phyloP scores from a whole-genome alignment of 1,139 yeast genomes.

The Zygotorulaspora mrakii region DNA sequence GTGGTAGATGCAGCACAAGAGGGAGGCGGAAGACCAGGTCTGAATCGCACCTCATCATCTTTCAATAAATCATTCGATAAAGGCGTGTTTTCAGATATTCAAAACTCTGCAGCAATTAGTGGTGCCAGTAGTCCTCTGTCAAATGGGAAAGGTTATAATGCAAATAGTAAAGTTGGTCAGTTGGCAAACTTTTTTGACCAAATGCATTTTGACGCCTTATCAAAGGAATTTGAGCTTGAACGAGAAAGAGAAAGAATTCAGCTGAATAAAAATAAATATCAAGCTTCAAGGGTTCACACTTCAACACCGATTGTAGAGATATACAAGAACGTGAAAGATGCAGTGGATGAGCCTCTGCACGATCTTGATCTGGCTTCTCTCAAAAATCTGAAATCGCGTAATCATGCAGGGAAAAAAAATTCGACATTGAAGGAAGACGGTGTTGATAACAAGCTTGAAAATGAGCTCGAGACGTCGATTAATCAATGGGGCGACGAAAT shows the following conservation, averaged over 20 bases:
- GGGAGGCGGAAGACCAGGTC: constrained; percentile 6
- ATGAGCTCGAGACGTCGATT: constrained; percentile 33
- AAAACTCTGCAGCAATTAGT: constrained; percentile 19
- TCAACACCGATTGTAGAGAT: constrained; percentile 90
- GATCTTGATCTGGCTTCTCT: constrained; percentile 26
- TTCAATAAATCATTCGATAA: constrained; percentile 11
- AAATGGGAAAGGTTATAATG: constrained; percentile 20
- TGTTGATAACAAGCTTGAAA: constrained; percentile 26
- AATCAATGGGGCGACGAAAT: constrained; percentile 33
- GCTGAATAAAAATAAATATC: constrained; percentile 56
- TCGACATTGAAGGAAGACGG: constrained; percentile 7
- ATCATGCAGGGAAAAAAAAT: constrained; percentile 2
- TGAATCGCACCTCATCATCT: constrained; percentile 10
- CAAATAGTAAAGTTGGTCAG: constrained; percentile 52
- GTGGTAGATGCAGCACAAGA: background rate
- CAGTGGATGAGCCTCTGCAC: constrained; percentile 53
- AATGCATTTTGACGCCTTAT: constrained; percentile 74
- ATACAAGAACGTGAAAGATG: constrained; percentile 84
- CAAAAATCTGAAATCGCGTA: constrained; percentile 4
- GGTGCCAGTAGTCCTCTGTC: constrained; percentile 17
- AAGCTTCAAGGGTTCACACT: constrained; percentile 71
- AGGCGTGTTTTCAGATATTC: constrained; percentile 8
- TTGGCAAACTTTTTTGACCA: constrained; percentile 68
- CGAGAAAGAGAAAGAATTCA: constrained; percentile 75
- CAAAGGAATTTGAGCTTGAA: constrained; percentile 82